Percentiles rank a stretch among this genome's conserved stretches.
Conservation (phyloP, 768 basidiomycete species). For the Hypholoma sublateritium region DNA sequence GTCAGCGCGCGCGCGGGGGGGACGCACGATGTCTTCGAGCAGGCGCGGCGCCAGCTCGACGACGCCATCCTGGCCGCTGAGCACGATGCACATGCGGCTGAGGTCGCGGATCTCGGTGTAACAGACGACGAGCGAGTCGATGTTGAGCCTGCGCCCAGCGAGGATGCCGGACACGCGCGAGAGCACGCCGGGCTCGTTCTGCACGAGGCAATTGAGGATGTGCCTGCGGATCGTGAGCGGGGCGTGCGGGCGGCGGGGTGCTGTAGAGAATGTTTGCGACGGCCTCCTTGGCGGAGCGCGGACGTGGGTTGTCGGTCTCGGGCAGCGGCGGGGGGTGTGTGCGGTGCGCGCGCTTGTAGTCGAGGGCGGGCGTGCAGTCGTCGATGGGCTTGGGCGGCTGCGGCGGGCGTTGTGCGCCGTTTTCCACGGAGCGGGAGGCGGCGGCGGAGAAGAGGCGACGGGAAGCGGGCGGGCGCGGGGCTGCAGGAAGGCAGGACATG, state of each 20-base stretch:
- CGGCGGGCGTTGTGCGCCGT: slow-evolving; percentile 42
- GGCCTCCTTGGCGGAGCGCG: slow-evolving; percentile 89
- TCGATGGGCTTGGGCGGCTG: slow-evolving; percentile 80
- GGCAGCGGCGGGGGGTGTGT: slow-evolving; percentile 83
- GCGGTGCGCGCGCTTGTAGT: slow-evolving; percentile 80
- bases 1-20: not conserved
- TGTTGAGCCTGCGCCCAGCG: slow-evolving; percentile 98
- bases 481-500: slow-evolving; percentile 33
- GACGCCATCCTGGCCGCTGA: slow-evolving; percentile 95
- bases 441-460: slow-evolving; percentile 40
- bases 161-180: slow-evolving; percentile 97
- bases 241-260: slow-evolving; percentile 70
- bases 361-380: slow-evolving; percentile 92
- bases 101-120: slow-evolving; percentile 96
- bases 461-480: slow-evolving; percentile 22
- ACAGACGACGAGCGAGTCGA: slow-evolving; percentile 98
- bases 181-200: slow-evolving; percentile 99
- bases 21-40: slow-evolving; percentile 89
- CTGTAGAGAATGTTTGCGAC: slow-evolving; percentile 98
- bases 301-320: slow-evolving; percentile 78
- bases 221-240: slow-evolving; percentile 56
- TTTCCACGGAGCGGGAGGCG: slow-evolving; percentile 25
- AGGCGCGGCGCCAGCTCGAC: slow-evolving; percentile 96
- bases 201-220: slow-evolving; percentile 95
- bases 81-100: slow-evolving; percentile 96